These are phyloP conservation scores for Sclerospora graminicola DNA, from an alignment of 352 stramenopile species.

Conservation along the genomic window DNA sequence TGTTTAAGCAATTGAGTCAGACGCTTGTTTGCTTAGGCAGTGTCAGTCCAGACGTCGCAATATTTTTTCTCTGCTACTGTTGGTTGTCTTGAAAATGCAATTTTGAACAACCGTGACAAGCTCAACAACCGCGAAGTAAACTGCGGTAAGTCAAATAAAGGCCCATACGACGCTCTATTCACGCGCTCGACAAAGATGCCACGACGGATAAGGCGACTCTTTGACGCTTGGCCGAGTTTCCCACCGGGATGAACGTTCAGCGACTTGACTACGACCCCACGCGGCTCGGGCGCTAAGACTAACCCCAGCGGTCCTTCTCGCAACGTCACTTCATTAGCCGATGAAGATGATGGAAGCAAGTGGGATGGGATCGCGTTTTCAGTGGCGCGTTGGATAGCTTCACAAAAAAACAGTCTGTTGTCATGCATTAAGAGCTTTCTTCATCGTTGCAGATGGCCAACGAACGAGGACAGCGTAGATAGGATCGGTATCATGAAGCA, in stretches of 20 bases:
- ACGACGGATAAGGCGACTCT: slow-evolving; percentile 40
- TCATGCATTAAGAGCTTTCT: slow-evolving; percentile 16
- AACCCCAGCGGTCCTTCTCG: slow-evolving; percentile 58
- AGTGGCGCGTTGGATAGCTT: slow-evolving; percentile 22
- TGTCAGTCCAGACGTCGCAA: neutral
- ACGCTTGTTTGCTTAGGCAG: slow-evolving; percentile 7
- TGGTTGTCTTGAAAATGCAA: slow-evolving; percentile 44
- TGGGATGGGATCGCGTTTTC: slow-evolving; percentile 15
- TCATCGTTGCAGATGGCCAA: slow-evolving; percentile 32
- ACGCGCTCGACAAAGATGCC: slow-evolving; percentile 71
- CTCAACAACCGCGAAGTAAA: slow-evolving; percentile 66
- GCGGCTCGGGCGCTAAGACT: slow-evolving; percentile 52
- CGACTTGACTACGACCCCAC: slow-evolving; percentile 66
- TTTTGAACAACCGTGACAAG: slow-evolving; percentile 51
- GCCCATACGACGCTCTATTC: slow-evolving; percentile 51
- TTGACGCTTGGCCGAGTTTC: slow-evolving; percentile 56
- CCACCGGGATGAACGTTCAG: slow-evolving; percentile 60
- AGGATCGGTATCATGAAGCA: slow-evolving; percentile 14
- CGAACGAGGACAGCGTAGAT: slow-evolving; percentile 33
- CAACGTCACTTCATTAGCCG: slow-evolving; percentile 59
- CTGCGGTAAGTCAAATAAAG: slow-evolving; percentile 65
- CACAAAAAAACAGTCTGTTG: slow-evolving; percentile 16
- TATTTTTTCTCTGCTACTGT: neutral
- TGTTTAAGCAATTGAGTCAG: slow-evolving; percentile 18
- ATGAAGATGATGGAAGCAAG: slow-evolving; percentile 6